phyloP scores from a whole-genome alignment of 805 yeast species.

The Sugiyamaella mastotermitis region DNA sequence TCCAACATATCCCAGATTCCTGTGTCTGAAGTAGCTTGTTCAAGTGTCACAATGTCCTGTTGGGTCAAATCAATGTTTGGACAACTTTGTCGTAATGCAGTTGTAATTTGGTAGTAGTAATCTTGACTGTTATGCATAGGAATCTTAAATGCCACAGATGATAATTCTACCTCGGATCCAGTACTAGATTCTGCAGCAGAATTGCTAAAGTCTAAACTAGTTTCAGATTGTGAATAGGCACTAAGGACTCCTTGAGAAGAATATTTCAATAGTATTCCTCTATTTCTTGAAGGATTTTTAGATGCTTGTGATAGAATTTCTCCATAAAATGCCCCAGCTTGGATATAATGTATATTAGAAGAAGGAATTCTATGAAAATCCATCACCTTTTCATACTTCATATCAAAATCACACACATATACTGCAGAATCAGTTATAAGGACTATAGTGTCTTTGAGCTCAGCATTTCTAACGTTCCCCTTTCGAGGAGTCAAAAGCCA shows the following conservation, averaged over 20 bases:
- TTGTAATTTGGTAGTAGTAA: not conserved
- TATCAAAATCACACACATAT: constrained; percentile 24
- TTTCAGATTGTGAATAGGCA: no score
- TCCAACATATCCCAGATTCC: constrained; percentile 33
- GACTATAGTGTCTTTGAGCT: constrained; percentile 23
- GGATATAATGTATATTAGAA: constrained; percentile 10
- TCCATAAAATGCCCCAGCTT: constrained; percentile 23
- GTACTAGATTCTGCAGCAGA: not conserved
- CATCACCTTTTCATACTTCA: constrained; percentile 17
- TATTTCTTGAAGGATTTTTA: constrained; percentile 19
- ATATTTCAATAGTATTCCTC: constrained; percentile 21
- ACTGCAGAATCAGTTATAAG: constrained; percentile 24
- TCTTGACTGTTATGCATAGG: constrained; percentile 9
- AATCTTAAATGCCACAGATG: constrained; percentile 12
- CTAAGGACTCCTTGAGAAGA: constrained; percentile 17
- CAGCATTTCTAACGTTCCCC: constrained; percentile 12
- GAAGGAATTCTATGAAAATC: constrained; percentile 15
- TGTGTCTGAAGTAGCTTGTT: constrained; percentile 33
- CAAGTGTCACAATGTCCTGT: constrained; percentile 30
- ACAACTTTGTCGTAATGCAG: constrained; percentile 9
- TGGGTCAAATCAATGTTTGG: constrained; percentile 23
- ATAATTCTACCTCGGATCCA: not conserved
- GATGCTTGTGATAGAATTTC: constrained; percentile 15
- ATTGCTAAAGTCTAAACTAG: not conserved
- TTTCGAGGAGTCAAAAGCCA: constrained; percentile 27